A percentile compares a stretch with the other conserved stretches of the same genome.
Evolutionary conservation across 192 early-diverging fungal genomes (phyloP).

Genomic region (Lunasporangiospora selenospora): DNA sequence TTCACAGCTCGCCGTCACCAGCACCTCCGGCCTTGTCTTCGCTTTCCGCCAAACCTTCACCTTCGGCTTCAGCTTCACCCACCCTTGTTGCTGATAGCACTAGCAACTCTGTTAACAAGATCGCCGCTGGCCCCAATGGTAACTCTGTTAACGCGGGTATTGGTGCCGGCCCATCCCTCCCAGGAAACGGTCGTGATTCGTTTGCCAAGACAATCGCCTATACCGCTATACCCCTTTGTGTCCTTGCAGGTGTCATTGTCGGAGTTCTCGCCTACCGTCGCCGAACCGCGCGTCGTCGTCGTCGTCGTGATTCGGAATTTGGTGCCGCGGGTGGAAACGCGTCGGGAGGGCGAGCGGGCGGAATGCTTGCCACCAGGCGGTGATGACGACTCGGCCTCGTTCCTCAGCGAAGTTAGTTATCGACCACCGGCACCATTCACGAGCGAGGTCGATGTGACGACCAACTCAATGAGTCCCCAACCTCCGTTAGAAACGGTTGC

Average conservation of each 20-base stretch:
- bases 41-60: not conserved
- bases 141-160: no score
- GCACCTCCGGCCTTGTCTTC: no score
- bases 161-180: not conserved
- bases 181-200: not conserved
- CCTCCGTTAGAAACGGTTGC: conserved; percentile 16
- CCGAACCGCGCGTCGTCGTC: conserved; percentile 9
- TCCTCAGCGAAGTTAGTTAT: conserved; percentile 36
- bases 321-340: not conserved
- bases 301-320: conserved; percentile 22
- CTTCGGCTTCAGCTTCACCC: conserved; percentile 4
- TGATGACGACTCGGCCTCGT: conserved; percentile 9
- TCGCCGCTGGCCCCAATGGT: no score
- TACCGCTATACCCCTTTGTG: conserved; percentile 21
- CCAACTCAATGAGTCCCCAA: conserved; percentile 20
- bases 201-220: conserved; percentile 11
- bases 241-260: conserved; percentile 22
- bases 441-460: conserved; percentile 31
- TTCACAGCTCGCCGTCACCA: no score
- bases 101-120: conserved; percentile 1
- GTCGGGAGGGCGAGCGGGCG: no score
- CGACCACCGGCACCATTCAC: conserved; percentile 40
- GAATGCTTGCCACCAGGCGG: not conserved
- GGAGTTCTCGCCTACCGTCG: conserved; percentile 41
- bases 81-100: not conserved